Evolutionary conservation across 148 eudicot genomes (phyloP).

Genomic region (Vaccinium vitisidaea): DNA sequence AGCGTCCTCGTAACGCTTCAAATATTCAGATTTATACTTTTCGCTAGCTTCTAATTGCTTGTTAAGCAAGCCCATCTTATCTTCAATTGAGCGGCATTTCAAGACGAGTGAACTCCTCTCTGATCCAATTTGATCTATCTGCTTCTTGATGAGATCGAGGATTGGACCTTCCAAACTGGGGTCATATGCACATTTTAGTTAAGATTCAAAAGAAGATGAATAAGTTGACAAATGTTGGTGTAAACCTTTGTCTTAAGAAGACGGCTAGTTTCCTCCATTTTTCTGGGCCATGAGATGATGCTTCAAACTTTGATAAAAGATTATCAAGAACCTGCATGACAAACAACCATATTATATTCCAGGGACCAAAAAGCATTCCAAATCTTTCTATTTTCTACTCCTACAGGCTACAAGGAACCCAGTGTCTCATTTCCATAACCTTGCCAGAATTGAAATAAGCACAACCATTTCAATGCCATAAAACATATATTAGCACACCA

Average conservation of each 20-base stretch:
- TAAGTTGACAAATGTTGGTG: constrained; percentile 8
- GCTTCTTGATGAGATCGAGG: constrained; percentile 79
- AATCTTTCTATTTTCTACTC: neutral
- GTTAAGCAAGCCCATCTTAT: constrained; percentile 68
- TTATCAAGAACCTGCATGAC: constrained; percentile 69
- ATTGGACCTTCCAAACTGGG: constrained; percentile 92
- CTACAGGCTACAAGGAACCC: neutral
- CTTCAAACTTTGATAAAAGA: constrained; percentile 66
- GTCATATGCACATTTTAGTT: constrained; percentile 8
- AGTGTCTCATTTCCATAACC: neutral
- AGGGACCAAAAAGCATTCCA: constrained; percentile 4
- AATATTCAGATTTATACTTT: constrained; percentile 77
- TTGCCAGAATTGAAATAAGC: neutral
- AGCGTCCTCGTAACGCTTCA: constrained; percentile 89
- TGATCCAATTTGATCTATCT: constrained; percentile 70
- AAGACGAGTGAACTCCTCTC: constrained; percentile 76
- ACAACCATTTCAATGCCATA: neutral
- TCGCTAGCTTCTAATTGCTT: constrained; percentile 93
- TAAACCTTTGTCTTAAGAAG: constrained; percentile 83
- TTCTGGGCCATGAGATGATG: constrained; percentile 84
- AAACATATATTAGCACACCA: neutral
- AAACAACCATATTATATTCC: neutral
- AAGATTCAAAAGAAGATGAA: constrained; percentile 6
- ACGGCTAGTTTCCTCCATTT: constrained; percentile 73
- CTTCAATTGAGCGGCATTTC: constrained; percentile 84